Conservation (phyloP, 2,329 filamentous ascomycete species). For the Hymenoscyphus fraxineus region DNA sequence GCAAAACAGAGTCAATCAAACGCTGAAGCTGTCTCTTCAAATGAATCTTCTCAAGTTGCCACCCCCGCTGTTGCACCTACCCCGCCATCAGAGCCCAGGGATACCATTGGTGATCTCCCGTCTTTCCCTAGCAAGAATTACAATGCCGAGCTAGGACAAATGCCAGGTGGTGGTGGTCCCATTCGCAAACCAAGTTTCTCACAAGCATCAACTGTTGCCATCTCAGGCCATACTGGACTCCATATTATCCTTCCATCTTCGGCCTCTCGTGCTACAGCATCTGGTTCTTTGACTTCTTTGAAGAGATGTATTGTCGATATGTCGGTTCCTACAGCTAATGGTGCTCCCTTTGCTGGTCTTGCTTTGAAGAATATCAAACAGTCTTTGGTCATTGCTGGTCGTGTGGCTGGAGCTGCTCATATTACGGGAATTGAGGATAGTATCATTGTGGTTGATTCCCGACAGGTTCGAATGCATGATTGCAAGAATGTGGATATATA, state of each 20-base stretch:
- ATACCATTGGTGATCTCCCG: conserved; percentile 40
- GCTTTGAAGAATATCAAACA: conserved; percentile 65
- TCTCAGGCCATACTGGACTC: conserved; percentile 62
- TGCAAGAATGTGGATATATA: conserved; percentile 80
- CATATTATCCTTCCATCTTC: conserved; percentile 75
- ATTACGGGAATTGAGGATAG: conserved; percentile 71
- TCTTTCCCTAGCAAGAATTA: conserved; percentile 46
- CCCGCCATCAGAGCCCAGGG: conserved; percentile 31
- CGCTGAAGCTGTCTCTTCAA: conserved; percentile 35
- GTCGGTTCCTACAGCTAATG: conserved; percentile 59
- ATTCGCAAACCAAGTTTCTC: conserved; percentile 63
- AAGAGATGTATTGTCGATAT: conserved; percentile 74
- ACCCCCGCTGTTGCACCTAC: conserved; percentile 32
- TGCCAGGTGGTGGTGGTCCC: conserved; percentile 31
- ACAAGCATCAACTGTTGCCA: conserved; percentile 55
- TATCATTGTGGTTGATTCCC: conserved; percentile 72
- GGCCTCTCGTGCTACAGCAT: conserved; percentile 66
- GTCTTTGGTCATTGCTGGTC: conserved; percentile 73
- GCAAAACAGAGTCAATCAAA: conserved; percentile 42
- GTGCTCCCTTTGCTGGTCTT: conserved; percentile 66
- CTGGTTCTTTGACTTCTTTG: conserved; percentile 69
- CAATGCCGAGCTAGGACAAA: conserved; percentile 51
- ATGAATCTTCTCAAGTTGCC: conserved; percentile 40
- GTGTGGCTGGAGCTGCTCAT: conserved; percentile 76
- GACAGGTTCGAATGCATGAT: conserved; percentile 92